Conservation (phyloP, 2,329 filamentous ascomycete species). For the Simplicillium aogashimaense region DNA sequence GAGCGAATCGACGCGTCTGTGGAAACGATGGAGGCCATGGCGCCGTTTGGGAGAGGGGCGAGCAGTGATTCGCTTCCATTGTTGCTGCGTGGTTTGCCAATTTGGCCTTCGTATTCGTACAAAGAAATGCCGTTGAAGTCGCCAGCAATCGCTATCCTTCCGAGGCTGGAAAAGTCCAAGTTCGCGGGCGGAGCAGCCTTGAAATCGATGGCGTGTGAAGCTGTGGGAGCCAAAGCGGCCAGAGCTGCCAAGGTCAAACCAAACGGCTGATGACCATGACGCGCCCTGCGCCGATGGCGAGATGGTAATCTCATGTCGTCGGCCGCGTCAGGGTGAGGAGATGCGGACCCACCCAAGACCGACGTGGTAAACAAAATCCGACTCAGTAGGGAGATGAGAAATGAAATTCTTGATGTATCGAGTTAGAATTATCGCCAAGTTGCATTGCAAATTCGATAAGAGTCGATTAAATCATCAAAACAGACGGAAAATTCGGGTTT, state of each 20-base stretch:
- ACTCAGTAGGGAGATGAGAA: too few species aligned
- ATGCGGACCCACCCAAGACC: too few species aligned
- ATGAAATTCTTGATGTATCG: too few species aligned
- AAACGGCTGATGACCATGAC: slow-evolving; percentile 19
- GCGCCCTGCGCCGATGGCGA: slow-evolving; percentile 30
- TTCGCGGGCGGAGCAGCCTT: slow-evolving; percentile 55
- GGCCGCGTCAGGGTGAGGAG: too few species aligned
- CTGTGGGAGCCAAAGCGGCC: slow-evolving; percentile 26
- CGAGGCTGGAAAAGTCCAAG: slow-evolving; percentile 69
- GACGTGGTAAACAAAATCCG: too few species aligned
- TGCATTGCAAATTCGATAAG: too few species aligned
- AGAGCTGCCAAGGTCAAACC: slow-evolving; percentile 26
- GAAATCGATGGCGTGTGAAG: slow-evolving; percentile 46
- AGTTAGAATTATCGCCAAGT: too few species aligned
- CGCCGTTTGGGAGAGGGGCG: slow-evolving; percentile 74
- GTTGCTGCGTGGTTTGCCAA: slow-evolving; percentile 51
- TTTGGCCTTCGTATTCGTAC: slow-evolving; percentile 77
- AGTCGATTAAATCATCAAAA: too few species aligned
- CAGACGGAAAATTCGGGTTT: too few species aligned
- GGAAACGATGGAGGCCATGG: slow-evolving; percentile 61
- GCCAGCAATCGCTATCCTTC: slow-evolving; percentile 75
- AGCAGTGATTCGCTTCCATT: slow-evolving; percentile 79
- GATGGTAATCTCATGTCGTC: slow-evolving; percentile 36
- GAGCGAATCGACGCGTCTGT: slow-evolving; percentile 78
- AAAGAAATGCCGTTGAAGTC: slow-evolving; percentile 88